Evolutionary conservation across 2,329 filamentous ascomycete genomes (phyloP), one percentile per base, ranked within the genome.

Genomic region (Arachnopeziza araneosa): DNA sequence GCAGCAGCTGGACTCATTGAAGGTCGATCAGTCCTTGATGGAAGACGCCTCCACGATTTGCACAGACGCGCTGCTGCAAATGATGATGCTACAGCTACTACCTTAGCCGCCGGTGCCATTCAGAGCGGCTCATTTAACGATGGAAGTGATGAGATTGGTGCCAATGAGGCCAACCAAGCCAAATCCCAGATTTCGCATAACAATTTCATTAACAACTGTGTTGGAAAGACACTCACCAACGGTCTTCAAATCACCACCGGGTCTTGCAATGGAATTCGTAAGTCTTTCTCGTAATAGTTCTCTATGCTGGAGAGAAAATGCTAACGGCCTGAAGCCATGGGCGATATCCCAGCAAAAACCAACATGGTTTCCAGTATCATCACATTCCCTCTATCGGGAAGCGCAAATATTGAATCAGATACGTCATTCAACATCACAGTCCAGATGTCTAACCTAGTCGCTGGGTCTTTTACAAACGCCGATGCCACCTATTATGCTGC

Each of bases 231-330:
- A 0, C 70, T 85, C 53, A 87, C 85, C 64, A 84, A 88, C 67
- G 85, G 85, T 67, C 73, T 80, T 26, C 85, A 88, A 71, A 75
- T 80, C 56, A 76, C 75, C 60, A 72, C 66, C 4, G 85, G 85
- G 21, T 88, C 85, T 49, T 88, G 85, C 75, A 88, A 88, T 50
- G 70, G 71, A 58, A 71, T 73, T 50, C 57, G 70, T 72, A 68
- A 65, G 70, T 68, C 8, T 44, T 44, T 6, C 36, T 44, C 36
- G 17, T n/a, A 26, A 22, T 23, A 36, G 17, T 52, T 32, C 44
- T 52, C 19, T 26, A 54, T 14, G 22, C 26, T 44, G 12, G 5
- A 14, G 17, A 7, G 2, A 7, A 44, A 14, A 17, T n/a, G n/a
- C 36, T 44, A 12, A 44, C 17, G 36, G 12, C 17, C 12, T 3